Evolutionary conservation across 2,329 filamentous ascomycete genomes (phyloP).

Genomic region (Xylariales sp.): DNA sequence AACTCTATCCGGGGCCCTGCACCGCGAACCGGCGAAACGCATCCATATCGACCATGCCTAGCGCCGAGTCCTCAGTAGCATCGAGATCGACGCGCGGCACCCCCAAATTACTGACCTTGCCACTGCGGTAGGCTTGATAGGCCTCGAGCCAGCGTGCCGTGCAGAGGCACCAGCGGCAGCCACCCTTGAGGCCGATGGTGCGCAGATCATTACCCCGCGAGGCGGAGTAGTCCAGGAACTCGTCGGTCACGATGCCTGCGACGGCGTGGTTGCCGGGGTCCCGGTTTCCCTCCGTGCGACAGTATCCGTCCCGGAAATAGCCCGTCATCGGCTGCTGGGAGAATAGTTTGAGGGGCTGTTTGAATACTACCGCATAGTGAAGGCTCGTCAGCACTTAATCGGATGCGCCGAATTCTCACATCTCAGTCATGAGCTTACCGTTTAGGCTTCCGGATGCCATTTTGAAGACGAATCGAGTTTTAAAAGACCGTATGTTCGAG

Average conservation of each 20-base stretch:
- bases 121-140: slow-evolving; percentile 62
- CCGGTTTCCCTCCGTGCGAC: slow-evolving; percentile 58
- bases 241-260: slow-evolving; percentile 67
- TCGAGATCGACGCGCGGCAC: slow-evolving; percentile 59
- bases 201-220: slow-evolving; percentile 69
- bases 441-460: slow-evolving; percentile 40
- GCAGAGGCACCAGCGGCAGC: slow-evolving; percentile 73
- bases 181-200: slow-evolving; percentile 62
- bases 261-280: slow-evolving; percentile 71
- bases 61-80: slow-evolving; percentile 64
- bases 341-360: slow-evolving; percentile 67
- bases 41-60: slow-evolving; percentile 60
- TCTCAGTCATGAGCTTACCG: slow-evolving; percentile 22
- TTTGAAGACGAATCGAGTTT: neutral
- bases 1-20: slow-evolving; percentile 33
- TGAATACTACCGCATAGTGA: slow-evolving; percentile 58
- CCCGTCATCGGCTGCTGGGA: slow-evolving; percentile 69
- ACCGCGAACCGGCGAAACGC: slow-evolving; percentile 62
- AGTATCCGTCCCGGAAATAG: slow-evolving; percentile 71
- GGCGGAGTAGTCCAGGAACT: slow-evolving; percentile 72
- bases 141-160: slow-evolving; percentile 70
- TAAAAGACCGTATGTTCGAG: too few species aligned
- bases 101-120: slow-evolving; percentile 49
- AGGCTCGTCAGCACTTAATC: neutral
- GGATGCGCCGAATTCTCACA: neutral